These are phyloP conservation scores for Microbotryum lychnidis-dioicae DNA, from an alignment of 1,284 basidiomycete genomes.

Conservation along the genomic window DNA sequence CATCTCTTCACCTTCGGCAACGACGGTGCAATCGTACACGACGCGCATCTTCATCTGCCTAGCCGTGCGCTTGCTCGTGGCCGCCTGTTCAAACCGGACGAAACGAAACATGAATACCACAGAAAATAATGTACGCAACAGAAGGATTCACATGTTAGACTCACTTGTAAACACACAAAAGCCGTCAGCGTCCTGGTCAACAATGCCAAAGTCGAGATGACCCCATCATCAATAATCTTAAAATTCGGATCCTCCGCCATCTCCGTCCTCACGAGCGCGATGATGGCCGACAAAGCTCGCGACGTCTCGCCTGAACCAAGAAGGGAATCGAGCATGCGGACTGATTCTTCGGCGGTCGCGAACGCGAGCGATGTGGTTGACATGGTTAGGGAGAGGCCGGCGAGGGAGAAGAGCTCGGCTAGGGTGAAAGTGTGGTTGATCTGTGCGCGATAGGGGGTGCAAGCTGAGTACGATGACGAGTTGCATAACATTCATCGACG, in stretches of 20 bases:
- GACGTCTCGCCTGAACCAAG: slow-evolving; percentile 49
- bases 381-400: slow-evolving; percentile 45
- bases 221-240: slow-evolving; percentile 37
- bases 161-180: slow-evolving; percentile 45
- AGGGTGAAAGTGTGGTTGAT: slow-evolving; percentile 47
- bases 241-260: slow-evolving; percentile 40
- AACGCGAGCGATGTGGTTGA: slow-evolving; percentile 40
- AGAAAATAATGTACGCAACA: too few relatives aligned
- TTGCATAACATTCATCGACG: neutral
- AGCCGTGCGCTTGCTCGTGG: slow-evolving; percentile 44
- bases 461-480: neutral
- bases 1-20: slow-evolving; percentile 34
- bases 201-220: slow-evolving; percentile 38
- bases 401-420: slow-evolving; percentile 48
- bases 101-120: too few relatives aligned
- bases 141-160: too few relatives aligned
- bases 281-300: slow-evolving; percentile 45
- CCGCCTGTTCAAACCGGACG: slow-evolving; percentile 31
- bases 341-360: slow-evolving; percentile 45
- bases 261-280: slow-evolving; percentile 45
- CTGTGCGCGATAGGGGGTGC: slow-evolving; percentile 1
- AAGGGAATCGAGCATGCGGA: slow-evolving; percentile 46
- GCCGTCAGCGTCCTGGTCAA: slow-evolving; percentile 48
- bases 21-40: slow-evolving; percentile 46
- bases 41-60: slow-evolving; percentile 42